These are phyloP conservation scores for Blepharisma japonicum DNA, from an alignment of 73 alveolate species.

Conservation along the genomic window DNA sequence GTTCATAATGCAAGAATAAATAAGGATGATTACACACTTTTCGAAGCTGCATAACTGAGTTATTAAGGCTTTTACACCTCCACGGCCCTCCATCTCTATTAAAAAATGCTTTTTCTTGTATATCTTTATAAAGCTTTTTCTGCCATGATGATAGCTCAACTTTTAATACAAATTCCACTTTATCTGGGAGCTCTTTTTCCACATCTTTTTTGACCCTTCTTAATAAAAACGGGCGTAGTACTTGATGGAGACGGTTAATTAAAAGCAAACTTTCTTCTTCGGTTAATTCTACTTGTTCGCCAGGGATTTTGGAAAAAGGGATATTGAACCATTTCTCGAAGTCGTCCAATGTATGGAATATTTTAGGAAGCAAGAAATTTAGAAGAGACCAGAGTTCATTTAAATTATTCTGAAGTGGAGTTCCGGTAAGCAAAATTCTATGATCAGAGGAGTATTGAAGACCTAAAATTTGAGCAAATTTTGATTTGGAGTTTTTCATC, in stretches of 20 bases:
- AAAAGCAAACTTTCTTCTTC: conserved; percentile 96
- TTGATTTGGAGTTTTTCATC: conserved; percentile 94
- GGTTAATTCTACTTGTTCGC: conserved; percentile 86
- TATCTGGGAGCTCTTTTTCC: conserved; percentile 96
- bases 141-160: conserved; percentile 96
- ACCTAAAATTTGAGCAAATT: conserved; percentile 94
- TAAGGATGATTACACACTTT: conserved; percentile 99
- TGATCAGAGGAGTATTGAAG: conserved; percentile 86
- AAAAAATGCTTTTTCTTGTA: conserved; percentile 85
- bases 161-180: conserved; percentile 94
- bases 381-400: conserved; percentile 98
- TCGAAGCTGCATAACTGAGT: conserved; percentile 97
- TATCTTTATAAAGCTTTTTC: conserved; percentile 85
- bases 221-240: conserved; percentile 94
- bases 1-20: conserved; percentile 68
- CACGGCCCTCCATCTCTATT: background rate
- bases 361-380: conserved; percentile 93
- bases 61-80: conserved; percentile 53
- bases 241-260: conserved; percentile 97
- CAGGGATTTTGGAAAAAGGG: conserved; percentile 78
- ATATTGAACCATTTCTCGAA: conserved; percentile 97
- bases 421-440: conserved; percentile 95
- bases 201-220: conserved; percentile 99
- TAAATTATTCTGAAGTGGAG: conserved; percentile 96
- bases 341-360: conserved; percentile 96